Evolutionary conservation across 805 yeast genomes (phyloP), one percentile per base, ranked within the genome.

Genomic region (Kodamaea hsintzibuensis): DNA sequence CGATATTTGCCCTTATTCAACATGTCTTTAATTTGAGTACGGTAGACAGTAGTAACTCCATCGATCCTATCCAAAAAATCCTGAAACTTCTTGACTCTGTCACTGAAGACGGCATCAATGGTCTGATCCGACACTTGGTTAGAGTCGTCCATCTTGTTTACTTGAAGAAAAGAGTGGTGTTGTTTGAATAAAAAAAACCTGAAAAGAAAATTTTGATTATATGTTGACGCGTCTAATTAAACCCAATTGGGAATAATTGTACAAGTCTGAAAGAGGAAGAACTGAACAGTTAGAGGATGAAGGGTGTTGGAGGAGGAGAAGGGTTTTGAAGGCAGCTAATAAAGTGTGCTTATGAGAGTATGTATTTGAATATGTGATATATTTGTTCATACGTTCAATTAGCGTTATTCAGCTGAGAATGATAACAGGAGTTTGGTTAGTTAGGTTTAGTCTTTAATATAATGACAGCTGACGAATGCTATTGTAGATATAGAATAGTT

Each of bases 41-140:
- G 81, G 71, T 91, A 89, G 57, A 84, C 82, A 0, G 88, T 80
- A 42, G 80, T 78, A 16, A 75, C 78, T 53, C 81, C 81, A 53
- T 63, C 67, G 52, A 71, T 61, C 19, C 84, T 78, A 59, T 84
- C 88, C 47, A 95, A 74, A 66, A 92, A 93, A 62, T 93, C 98
- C 60, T 88, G 91, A 73, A 93, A 93, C 60, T 86, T 79, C 65
- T 97, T 84, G 17, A 89, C 89, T 59, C 98, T 85, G 68, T 92
- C 98, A 52, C 86, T 85, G 66, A 86, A 88, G 40, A 73, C 77
- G 53, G 78, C 80, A 58, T 76, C 80, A 44, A 73, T 63, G 38
- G 78, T 73, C 59, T 67, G 73, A 46, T 69, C 73, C 45, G 52
- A 54, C 27, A 53, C 30, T 33, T 49, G 49, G 44, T 43, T 50